These are phyloP conservation scores for Karstenula rhodostoma DNA, from an alignment of 2,329 filamentous ascomycete genomes.

Conservation along the genomic window DNA sequence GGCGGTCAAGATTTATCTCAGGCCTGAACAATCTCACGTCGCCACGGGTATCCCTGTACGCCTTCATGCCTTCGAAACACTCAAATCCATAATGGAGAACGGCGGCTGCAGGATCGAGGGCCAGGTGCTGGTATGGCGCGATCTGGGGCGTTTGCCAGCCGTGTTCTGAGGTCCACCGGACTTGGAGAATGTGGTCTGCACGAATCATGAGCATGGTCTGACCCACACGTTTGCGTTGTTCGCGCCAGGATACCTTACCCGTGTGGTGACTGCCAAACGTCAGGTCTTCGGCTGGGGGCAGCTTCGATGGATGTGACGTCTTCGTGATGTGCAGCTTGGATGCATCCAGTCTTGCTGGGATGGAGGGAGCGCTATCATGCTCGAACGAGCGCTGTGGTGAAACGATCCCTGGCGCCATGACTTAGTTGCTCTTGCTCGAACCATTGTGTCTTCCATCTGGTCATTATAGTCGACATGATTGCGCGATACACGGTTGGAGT, in stretches of 20 bases:
- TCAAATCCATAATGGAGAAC: conserved; percentile 10
- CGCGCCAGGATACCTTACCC: not conserved
- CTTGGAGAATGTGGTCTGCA: conserved; percentile 40
- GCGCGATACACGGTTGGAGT: conserved; percentile 3
- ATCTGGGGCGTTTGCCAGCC: conserved; percentile 5
- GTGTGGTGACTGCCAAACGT: conserved; percentile 6
- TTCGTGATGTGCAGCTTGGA: conserved; percentile 5
- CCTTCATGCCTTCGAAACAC: conserved; percentile 11
- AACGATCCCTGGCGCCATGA: conserved; percentile 9
- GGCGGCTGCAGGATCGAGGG: conserved; percentile 5
- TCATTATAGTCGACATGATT: conserved; percentile 6
- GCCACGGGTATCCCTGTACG: conserved; percentile 2
- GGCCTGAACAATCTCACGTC: conserved; percentile 6
- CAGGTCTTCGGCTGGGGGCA: conserved; percentile 7
- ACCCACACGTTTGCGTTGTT: conserved; percentile 1
- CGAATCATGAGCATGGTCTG: conserved; percentile 54
- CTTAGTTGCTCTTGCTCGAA: not conserved
- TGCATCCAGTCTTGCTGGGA: conserved; percentile 2
- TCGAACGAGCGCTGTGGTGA: conserved; percentile 4
- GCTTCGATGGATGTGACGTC: conserved; percentile 1
- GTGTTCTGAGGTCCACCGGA: not conserved
- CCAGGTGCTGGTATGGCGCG: conserved; percentile 1
- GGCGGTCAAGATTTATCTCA: conserved; percentile 6
- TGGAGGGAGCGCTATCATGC: not conserved
- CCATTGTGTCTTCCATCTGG: not conserved